Evolutionary conservation across 1,284 basidiomycete species (phyloP).

Genomic region (Fomitiporia mediterranea): DNA sequence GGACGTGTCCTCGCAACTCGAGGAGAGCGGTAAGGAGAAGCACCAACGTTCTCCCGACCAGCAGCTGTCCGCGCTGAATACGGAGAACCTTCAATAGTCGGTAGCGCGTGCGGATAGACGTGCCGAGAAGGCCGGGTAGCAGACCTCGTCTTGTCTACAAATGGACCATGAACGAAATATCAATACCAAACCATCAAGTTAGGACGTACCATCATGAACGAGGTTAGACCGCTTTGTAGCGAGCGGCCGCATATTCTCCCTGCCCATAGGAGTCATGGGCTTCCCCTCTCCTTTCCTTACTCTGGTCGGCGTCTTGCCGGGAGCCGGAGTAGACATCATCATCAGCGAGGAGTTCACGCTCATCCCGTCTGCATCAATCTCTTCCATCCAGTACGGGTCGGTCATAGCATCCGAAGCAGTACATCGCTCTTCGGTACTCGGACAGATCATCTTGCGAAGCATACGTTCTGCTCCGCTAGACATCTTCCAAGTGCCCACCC

Average conservation of each 20-base stretch:
- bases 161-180: background rate
- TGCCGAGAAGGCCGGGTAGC: conserved; percentile 3
- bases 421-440: conserved; percentile 68
- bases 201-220: conserved; percentile 4
- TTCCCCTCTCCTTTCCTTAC: conserved; percentile 4
- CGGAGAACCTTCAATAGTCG: conserved; percentile 16
- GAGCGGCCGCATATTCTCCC: conserved; percentile 1
- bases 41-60: background rate
- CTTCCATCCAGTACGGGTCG: conserved; percentile 60
- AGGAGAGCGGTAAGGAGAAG: background rate
- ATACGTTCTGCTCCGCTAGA: conserved; percentile 60
- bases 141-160: conserved; percentile 3
- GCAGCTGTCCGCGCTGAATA: background rate
- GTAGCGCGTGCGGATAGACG: conserved; percentile 1
- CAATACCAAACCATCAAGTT: background rate
- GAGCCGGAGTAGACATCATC: conserved; percentile 10
- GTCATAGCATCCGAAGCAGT: conserved; percentile 59
- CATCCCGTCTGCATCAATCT: conserved; percentile 14
- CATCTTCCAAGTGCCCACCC: conserved; percentile 80
- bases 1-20: conserved; percentile 2
- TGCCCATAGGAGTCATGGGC: background rate
- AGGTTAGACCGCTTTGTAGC: background rate
- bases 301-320: conserved; percentile 1
- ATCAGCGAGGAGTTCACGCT: background rate
- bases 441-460: conserved; percentile 69